These are phyloP conservation scores for Stenocarpella maydis DNA, from an alignment of 2,329 filamentous ascomycete species.

Conservation along the genomic window DNA sequence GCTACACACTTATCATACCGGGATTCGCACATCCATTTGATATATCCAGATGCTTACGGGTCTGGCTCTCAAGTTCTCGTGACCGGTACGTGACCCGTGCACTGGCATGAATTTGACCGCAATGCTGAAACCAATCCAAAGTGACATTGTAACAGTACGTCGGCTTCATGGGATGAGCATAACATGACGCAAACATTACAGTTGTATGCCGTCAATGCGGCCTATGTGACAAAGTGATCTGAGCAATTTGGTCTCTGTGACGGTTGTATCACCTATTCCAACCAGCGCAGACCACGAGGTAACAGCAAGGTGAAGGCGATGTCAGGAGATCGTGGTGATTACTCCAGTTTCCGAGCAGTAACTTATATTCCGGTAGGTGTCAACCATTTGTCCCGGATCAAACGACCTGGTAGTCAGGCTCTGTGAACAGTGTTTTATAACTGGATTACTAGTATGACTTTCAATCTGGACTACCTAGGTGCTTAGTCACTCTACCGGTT, in stretches of 20 bases:
- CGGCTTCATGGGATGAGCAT: background rate
- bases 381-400: too few species aligned
- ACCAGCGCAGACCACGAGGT: background rate
- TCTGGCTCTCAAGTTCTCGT: too few species aligned
- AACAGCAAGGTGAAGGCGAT: background rate
- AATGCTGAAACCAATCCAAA: background rate
- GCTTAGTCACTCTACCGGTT: too few species aligned
- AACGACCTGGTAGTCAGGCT: too few species aligned
- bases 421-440: background rate
- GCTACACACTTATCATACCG: too few species aligned
- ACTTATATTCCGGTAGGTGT: background rate
- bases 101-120: background rate
- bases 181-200: background rate
- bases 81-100: background rate
- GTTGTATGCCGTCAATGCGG: background rate
- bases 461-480: too few species aligned
- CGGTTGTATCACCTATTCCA: background rate
- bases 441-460: too few species aligned
- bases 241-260: background rate
- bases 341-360: background rate
- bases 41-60: background rate
- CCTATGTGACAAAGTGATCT: background rate
- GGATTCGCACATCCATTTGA: background rate
- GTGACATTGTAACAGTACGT: background rate
- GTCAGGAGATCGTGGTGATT: too few species aligned